A percentile compares a stretch with the other conserved stretches of the same genome.
These are phyloP conservation scores for Leptodermis oblonga DNA, from an alignment of 257 asterid genomes.

Conservation along the genomic window DNA sequence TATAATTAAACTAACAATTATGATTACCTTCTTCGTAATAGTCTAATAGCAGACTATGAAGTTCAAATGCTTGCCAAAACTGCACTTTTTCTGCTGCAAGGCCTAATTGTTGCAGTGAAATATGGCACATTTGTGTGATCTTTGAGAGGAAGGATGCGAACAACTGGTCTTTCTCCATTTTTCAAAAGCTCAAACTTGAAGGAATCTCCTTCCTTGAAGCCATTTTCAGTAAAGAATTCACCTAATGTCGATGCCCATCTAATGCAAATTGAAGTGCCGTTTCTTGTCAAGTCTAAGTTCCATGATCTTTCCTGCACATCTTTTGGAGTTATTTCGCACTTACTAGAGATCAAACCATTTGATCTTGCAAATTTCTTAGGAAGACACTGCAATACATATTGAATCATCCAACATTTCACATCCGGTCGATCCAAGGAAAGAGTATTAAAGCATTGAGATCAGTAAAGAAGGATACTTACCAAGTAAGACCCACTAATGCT, in stretches of 20 bases:
- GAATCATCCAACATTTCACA: too few relatives aligned
- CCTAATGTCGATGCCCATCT: background rate
- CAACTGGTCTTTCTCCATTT: background rate
- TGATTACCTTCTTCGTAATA: too few relatives aligned
- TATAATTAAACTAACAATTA: too few relatives aligned
- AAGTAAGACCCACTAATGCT: too few relatives aligned
- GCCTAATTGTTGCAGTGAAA: background rate
- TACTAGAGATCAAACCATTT: background rate
- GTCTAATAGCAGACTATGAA: too few relatives aligned
- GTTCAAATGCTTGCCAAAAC: background rate
- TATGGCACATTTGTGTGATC: background rate
- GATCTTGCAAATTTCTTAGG: background rate
- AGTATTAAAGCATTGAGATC: too few relatives aligned
- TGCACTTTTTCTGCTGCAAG: background rate
- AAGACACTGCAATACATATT: too few relatives aligned
- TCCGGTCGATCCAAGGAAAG: too few relatives aligned
- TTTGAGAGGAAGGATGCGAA: background rate
- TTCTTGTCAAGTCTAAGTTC: background rate
- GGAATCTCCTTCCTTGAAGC: background rate
- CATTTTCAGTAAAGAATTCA: background rate
- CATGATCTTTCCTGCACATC: slow-evolving; percentile 3
- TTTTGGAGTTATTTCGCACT: background rate
- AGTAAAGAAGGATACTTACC: too few relatives aligned
- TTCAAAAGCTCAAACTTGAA: background rate
- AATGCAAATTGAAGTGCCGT: background rate